Conservation (phyloP, 768 basidiomycete species). For the Sporobolomyces pararoseus region DNA sequence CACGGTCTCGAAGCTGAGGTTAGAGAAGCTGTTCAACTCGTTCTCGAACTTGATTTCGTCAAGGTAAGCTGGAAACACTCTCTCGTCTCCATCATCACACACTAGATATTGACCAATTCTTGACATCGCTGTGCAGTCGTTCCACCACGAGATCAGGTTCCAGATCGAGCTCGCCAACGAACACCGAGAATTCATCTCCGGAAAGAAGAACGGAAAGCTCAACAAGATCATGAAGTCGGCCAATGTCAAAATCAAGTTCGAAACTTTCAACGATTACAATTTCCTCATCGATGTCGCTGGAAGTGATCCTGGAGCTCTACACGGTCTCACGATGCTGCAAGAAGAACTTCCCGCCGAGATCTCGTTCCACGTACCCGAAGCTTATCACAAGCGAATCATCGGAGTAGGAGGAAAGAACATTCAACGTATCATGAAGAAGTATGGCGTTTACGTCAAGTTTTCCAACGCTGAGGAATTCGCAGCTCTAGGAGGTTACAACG, state of each 20-base stretch:
- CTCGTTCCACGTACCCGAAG: slow-evolving; percentile 96
- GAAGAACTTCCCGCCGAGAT: slow-evolving; percentile 98
- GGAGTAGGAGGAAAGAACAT: slow-evolving; percentile 97
- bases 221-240: slow-evolving; percentile 99
- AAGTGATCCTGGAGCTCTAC: slow-evolving; percentile 60
- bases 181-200: slow-evolving; percentile 95
- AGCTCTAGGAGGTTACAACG: slow-evolving; percentile 85
- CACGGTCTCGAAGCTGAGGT: slow-evolving; percentile 91
- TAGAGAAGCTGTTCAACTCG: slow-evolving; percentile 73
- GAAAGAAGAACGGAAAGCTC: slow-evolving; percentile 99
- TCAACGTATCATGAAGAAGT: slow-evolving; percentile 99
- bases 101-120: neutral
- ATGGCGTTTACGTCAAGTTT: slow-evolving; percentile 99
- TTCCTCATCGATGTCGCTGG: slow-evolving; percentile 45
- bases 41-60: slow-evolving; percentile 84
- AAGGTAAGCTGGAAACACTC: slow-evolving; percentile 62
- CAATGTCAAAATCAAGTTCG: slow-evolving; percentile 97
- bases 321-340: slow-evolving; percentile 81
- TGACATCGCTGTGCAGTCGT: slow-evolving; percentile 56
- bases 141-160: slow-evolving; percentile 96
- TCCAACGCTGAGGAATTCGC: slow-evolving; percentile 97
- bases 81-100: neutral
- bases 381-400: slow-evolving; percentile 98
- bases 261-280: slow-evolving; percentile 75
- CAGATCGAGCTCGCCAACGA: slow-evolving; percentile 97